These are phyloP conservation scores for Hyaloscypha bicolor DNA, from an alignment of 495 filamentous ascomycete genomes.

Conservation along the genomic window DNA sequence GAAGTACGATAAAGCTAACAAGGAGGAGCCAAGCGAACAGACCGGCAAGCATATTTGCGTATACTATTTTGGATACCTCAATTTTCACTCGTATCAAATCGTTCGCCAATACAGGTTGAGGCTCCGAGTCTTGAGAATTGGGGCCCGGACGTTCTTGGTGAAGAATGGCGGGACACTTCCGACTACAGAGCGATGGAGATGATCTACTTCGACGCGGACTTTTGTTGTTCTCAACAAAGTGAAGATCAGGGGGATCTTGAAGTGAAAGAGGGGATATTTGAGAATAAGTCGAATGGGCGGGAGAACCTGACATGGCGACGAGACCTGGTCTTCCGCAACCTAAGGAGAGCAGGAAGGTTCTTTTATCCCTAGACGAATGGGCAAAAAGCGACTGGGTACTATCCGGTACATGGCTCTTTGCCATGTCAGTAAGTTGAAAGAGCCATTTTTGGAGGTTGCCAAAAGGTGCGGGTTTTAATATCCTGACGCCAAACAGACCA, in stretches of 20 bases:
- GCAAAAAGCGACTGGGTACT: too few species aligned
- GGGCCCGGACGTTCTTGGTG: background rate
- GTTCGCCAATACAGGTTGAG: conserved; percentile 2
- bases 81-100: conserved; percentile 12
- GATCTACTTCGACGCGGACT: background rate
- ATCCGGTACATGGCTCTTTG: background rate
- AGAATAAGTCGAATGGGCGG: too few species aligned
- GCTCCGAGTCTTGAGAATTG: background rate
- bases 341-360: too few species aligned
- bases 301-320: too few species aligned
- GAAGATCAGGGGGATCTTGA: background rate
- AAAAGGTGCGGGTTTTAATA: background rate
- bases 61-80: conserved; percentile 10
- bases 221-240: background rate
- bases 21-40: conserved; percentile 13
- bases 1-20: conserved; percentile 9
- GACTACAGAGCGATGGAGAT: background rate
- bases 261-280: background rate
- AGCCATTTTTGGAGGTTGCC: background rate
- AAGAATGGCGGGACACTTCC: background rate
- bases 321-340: too few species aligned
- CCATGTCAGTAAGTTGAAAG: background rate
- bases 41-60: conserved; percentile 13
- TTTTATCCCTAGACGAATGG: too few species aligned
- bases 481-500: background rate